These are phyloP conservation scores for Brettanomyces anomalus DNA, from an alignment of 805 yeast genomes.

Conservation along the genomic window DNA sequence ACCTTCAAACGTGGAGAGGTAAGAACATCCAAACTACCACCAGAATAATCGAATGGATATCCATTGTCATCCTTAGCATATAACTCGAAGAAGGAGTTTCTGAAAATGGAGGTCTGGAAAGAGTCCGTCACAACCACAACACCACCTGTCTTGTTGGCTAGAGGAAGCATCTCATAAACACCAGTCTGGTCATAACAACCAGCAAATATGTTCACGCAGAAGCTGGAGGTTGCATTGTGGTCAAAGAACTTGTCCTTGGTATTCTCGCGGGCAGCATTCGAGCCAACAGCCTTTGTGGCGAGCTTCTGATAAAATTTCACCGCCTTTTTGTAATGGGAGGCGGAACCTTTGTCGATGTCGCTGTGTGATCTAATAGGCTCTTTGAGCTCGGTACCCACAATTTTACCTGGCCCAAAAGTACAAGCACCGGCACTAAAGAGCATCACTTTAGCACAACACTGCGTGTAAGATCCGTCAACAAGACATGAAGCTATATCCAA, in stretches of 20 bases:
- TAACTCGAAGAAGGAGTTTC: constrained; percentile 81
- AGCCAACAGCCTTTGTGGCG: constrained; percentile 59
- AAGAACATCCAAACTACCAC: constrained; percentile 79
- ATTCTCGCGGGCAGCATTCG: constrained; percentile 14
- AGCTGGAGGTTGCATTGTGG: constrained; percentile 44
- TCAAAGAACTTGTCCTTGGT: constrained; percentile 28
- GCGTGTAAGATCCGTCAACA: constrained; percentile 74
- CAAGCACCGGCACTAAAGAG: constrained; percentile 93
- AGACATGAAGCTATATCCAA: constrained; percentile 74
- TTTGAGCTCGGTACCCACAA: constrained; percentile 82
- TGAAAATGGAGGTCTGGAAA: constrained; percentile 89
- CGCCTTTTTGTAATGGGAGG: constrained; percentile 83
- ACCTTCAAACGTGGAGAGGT: constrained; percentile 83
- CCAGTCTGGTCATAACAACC: constrained; percentile 97
- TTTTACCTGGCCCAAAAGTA: constrained; percentile 89
- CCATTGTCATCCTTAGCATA: constrained; percentile 86
- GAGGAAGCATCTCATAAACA: constrained; percentile 82
- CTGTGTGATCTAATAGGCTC: constrained; percentile 97
- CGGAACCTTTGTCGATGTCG: constrained; percentile 86
- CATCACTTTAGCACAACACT: constrained; percentile 81
- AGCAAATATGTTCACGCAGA: constrained; percentile 82
- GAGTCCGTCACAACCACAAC: constrained; percentile 82
- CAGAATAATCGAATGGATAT: constrained; percentile 80
- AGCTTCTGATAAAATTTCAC: constrained; percentile 69
- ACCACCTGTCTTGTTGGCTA: constrained; percentile 87